A percentile compares a stretch with the other conserved stretches of the same genome.
Evolutionary conservation across 495 filamentous ascomycete genomes (phyloP).

Genomic region (Tuber aestivum): DNA sequence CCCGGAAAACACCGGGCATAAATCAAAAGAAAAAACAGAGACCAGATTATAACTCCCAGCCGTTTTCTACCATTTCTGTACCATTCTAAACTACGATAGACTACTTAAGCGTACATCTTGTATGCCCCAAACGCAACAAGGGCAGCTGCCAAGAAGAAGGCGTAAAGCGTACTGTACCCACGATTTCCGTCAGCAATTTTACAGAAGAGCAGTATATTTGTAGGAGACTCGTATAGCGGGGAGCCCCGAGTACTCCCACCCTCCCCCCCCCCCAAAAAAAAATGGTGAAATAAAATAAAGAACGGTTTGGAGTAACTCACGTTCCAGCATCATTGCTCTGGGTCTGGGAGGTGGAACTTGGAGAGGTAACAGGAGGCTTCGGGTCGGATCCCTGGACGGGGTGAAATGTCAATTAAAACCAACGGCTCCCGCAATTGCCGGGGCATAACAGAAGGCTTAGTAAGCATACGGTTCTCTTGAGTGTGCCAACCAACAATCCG

Average conservation of each 20-base stretch:
- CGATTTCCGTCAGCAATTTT: constrained; percentile 22
- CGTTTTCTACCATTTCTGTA: constrained; percentile 8
- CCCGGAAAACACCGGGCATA: neutral
- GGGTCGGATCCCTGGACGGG: constrained; percentile 73
- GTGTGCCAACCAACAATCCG: constrained; percentile 65
- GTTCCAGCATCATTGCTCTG: constrained; percentile 22
- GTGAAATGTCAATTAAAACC: constrained; percentile 13
- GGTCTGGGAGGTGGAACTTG: constrained; percentile 46
- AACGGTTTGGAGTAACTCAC: constrained; percentile 1
- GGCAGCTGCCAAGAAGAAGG: constrained; percentile 70
- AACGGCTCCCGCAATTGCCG: constrained; percentile 18
- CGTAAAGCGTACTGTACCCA: constrained; percentile 64
- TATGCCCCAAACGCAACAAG: constrained; percentile 73
- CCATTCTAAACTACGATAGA: neutral
- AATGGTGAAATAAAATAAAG: neutral
- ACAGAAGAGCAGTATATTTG: neutral
- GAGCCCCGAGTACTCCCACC: neutral
- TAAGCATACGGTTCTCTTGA: constrained; percentile 75
- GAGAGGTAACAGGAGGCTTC: constrained; percentile 45
- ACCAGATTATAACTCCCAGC: constrained; percentile 2
- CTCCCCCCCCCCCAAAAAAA: neutral
- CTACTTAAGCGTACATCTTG: constrained; percentile 52
- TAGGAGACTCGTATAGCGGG: neutral
- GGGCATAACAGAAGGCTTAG: constrained; percentile 22
- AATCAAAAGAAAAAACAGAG: constrained; percentile 9